Percentiles rank a stretch among this genome's conserved stretches.
These are phyloP conservation scores for Centella asiatica DNA, from an alignment of 129 eudicot genomes.

Conservation along the genomic window DNA sequence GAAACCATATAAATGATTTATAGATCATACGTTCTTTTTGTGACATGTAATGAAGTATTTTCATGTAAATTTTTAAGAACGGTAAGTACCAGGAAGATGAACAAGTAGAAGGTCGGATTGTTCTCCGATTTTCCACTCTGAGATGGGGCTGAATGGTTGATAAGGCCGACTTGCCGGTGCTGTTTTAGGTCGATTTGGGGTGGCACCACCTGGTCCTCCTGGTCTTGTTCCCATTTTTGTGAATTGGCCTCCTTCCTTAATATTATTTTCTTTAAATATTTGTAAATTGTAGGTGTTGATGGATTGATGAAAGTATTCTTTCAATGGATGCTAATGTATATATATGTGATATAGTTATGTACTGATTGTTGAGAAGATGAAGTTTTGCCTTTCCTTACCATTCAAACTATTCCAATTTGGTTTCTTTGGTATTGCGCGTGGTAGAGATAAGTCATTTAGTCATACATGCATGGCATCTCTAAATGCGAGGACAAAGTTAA, in stretches of 20 bases:
- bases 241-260: conserved; percentile 8
- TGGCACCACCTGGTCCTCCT: conserved; percentile 28
- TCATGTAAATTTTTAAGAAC: no score
- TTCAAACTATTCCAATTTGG: conserved; percentile 25
- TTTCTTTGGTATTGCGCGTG: conserved; percentile 8
- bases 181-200: conserved; percentile 11
- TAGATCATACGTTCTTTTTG: neutral
- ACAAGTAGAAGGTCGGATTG: conserved; percentile 34
- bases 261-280: no score
- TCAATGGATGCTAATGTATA: neutral
- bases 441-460: neutral
- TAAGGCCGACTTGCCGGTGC: conserved; percentile 22
- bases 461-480: conserved; percentile 12
- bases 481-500: neutral
- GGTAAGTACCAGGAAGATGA: conserved; percentile 56
- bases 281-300: neutral
- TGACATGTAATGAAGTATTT: neutral
- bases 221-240: conserved; percentile 52
- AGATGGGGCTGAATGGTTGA: conserved; percentile 52
- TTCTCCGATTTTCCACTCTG: conserved; percentile 56
- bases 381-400: conserved; percentile 18
- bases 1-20: neutral
- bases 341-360: neutral
- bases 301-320: no score
- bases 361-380: conserved; percentile 1